Conservation (phyloP, 768 basidiomycete genomes). For the Tylopilus sp. region DNA sequence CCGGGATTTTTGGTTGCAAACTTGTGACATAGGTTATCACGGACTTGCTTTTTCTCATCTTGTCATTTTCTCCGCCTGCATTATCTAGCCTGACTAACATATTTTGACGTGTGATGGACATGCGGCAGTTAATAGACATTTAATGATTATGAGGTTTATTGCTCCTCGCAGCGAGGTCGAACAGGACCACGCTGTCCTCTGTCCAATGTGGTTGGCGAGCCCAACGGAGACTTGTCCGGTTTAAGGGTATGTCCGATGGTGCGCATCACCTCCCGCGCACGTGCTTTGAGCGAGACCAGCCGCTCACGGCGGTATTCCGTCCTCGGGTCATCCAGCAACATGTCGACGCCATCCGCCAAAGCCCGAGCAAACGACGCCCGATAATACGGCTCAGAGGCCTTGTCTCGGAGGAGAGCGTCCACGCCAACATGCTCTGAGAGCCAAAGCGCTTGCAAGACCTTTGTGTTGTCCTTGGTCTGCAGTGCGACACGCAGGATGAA, state of each 20-base stretch:
- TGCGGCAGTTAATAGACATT: constrained; percentile 5
- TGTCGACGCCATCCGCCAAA: constrained; percentile 39
- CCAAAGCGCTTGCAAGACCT: constrained; percentile 59
- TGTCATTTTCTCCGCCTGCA: not conserved
- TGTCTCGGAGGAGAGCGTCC: constrained; percentile 31
- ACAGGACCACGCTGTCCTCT: constrained; percentile 30
- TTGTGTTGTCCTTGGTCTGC: constrained; percentile 43
- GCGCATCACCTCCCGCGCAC: constrained; percentile 17
- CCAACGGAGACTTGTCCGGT: constrained; percentile 24
- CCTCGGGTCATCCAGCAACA: constrained; percentile 26
- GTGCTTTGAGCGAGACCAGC: constrained; percentile 17
- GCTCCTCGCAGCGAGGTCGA: constrained; percentile 27
- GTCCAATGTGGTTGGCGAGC: constrained; percentile 19
- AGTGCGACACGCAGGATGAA: constrained; percentile 57
- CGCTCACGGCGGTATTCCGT: constrained; percentile 13
- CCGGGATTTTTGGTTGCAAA: constrained; percentile 6
- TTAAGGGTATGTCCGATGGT: constrained; percentile 11
- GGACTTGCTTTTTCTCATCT: constrained; percentile 6
- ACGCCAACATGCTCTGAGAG: constrained; percentile 50
- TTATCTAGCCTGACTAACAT: constrained; percentile 12
- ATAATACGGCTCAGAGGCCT: constrained; percentile 33
- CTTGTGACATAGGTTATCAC: not conserved
- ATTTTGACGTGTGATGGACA: constrained; percentile 1
- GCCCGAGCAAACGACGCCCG: constrained; percentile 47
- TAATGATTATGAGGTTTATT: constrained; percentile 25